Base-by-base conservation (phyloP, 2,329 filamentous ascomycete species). In the Thelonectria olida region DNA sequence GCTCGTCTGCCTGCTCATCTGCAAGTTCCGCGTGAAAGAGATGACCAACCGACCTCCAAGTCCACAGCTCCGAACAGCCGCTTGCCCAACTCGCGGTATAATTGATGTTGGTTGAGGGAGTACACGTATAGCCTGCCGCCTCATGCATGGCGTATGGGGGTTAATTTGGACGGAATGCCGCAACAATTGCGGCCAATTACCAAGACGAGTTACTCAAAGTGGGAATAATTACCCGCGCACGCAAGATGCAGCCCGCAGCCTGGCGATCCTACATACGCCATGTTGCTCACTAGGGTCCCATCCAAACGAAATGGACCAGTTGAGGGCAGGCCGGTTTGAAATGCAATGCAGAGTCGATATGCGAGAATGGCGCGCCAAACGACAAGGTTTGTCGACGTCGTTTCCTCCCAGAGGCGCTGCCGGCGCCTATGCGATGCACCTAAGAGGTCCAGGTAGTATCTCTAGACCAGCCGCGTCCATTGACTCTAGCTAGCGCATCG, bases 361-460 rank as follows among this genome's bases (percentile, higher is more conserved):
- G 63, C 60, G 60, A 53, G 53, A 58, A 66, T 59, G 55, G 45
- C 51, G 62, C 51, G 64, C 58, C 63, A 65, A 64, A 64, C 27
- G 28, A 23, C 42, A 54, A 45, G 53, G 59, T 42, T 44, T 49
- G 53, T 59, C 38, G 55, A 48, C 60, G 12, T 54, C 44, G 55
- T 51, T 58, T 53, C 41, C 57, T 42, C 48, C 61, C 34, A 45
- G 49, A 56, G 50, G 61, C 60, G 58, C 42, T 27, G 22, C 63
- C 62, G 70, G 68, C 70, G 69, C 64, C 57, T 72, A 72, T 67
- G 68, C 55, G 59, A 69, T 71, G 60, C 66, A 64, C 42, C 41
- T 53, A 38, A 44, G 38, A 38, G 41, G 31, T 53, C 41, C 56
- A 56, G 54, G 54, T 44, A 45, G 48, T 52, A 36, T 60, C 13